Percentiles rank a stretch among this genome's conserved stretches.
phyloP scores from a whole-genome alignment of 2,329 filamentous ascomycete genomes.

The Chrysosporium queenslandicum region DNA sequence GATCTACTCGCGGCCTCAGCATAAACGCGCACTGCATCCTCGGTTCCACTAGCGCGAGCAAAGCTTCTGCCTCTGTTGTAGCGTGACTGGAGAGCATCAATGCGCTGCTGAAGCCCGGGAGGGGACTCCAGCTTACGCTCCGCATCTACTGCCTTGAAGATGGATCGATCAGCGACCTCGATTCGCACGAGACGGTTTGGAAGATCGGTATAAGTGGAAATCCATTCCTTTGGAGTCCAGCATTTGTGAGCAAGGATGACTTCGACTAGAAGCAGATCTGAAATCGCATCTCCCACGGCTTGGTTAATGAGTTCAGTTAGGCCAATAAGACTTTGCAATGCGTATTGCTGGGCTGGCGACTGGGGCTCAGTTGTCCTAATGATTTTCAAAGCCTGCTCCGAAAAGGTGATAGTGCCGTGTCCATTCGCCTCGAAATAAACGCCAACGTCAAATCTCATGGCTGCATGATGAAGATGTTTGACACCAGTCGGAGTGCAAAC shows the following conservation, averaged over 20 bases:
- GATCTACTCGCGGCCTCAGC: slow-evolving; percentile 82
- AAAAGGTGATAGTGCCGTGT: slow-evolving; percentile 94
- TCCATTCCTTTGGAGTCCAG: slow-evolving; percentile 86
- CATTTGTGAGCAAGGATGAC: slow-evolving; percentile 90
- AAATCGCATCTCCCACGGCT: slow-evolving; percentile 90
- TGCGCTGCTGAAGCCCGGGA: slow-evolving; percentile 67
- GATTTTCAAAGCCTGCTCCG: slow-evolving; percentile 64
- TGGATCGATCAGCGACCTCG: slow-evolving; percentile 74
- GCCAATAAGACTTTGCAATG: slow-evolving; percentile 72
- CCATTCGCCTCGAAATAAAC: slow-evolving; percentile 99
- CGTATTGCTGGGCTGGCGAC: slow-evolving; percentile 82
- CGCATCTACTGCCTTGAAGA: slow-evolving; percentile 85
- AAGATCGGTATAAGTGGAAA: slow-evolving; percentile 82
- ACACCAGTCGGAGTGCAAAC: slow-evolving; percentile 92
- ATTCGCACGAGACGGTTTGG: slow-evolving; percentile 93
- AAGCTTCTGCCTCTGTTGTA: slow-evolving; percentile 85
- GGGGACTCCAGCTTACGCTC: slow-evolving; percentile 80
- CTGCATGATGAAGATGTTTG: slow-evolving; percentile 96
- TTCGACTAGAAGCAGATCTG: slow-evolving; percentile 91
- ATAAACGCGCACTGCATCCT: slow-evolving; percentile 93
- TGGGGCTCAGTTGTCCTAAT: slow-evolving; percentile 74
- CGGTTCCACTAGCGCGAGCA: slow-evolving; percentile 84
- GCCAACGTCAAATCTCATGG: slow-evolving; percentile 84
- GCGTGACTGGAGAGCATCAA: slow-evolving; percentile 79
- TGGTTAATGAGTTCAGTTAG: slow-evolving; percentile 93